Evolutionary conservation across 2,329 filamentous ascomycete genomes (phyloP).

Genomic region (Aspergillus unguis): DNA sequence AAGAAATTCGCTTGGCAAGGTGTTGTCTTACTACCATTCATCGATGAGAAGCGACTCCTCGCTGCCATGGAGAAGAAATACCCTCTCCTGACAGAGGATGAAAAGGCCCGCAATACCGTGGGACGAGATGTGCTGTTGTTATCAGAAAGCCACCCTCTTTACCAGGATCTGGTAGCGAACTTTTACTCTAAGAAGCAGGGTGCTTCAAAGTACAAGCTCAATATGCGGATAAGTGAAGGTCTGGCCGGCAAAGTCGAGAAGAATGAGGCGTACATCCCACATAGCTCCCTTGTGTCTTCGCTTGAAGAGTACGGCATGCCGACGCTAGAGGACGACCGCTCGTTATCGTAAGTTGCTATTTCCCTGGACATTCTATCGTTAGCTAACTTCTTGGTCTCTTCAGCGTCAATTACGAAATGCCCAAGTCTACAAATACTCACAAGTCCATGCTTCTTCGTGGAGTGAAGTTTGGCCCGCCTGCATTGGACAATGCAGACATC

Average conservation of each 20-base stretch:
- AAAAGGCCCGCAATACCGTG: conserved; percentile 71
- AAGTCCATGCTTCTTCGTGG: conserved; percentile 94
- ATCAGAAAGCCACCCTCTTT: conserved; percentile 79
- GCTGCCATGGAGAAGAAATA: conserved; percentile 80
- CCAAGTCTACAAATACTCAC: conserved; percentile 67
- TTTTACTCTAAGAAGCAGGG: conserved; percentile 91
- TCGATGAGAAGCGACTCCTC: conserved; percentile 83
- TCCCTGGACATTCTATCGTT: background rate
- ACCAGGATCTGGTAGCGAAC: conserved; percentile 75
- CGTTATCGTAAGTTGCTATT: conserved; percentile 64
- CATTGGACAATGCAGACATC: conserved; percentile 72
- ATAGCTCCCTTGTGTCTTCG: conserved; percentile 75
- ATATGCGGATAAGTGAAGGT: conserved; percentile 71
- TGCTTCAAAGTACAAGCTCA: conserved; percentile 64
- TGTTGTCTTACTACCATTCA: conserved; percentile 88
- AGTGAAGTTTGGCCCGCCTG: conserved; percentile 67
- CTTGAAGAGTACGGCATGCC: conserved; percentile 69
- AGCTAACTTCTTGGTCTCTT: conserved; percentile 14
- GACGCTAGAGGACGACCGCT: conserved; percentile 77
- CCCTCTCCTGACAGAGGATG: conserved; percentile 71
- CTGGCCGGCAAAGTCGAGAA: conserved; percentile 78
- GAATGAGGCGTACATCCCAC: conserved; percentile 78
- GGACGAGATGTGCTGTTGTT: conserved; percentile 81
- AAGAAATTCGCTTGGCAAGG: conserved; percentile 99
- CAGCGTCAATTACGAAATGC: conserved; percentile 84